Conservation (phyloP, 768 basidiomycete genomes). For the Roridomyces roridus region DNA sequence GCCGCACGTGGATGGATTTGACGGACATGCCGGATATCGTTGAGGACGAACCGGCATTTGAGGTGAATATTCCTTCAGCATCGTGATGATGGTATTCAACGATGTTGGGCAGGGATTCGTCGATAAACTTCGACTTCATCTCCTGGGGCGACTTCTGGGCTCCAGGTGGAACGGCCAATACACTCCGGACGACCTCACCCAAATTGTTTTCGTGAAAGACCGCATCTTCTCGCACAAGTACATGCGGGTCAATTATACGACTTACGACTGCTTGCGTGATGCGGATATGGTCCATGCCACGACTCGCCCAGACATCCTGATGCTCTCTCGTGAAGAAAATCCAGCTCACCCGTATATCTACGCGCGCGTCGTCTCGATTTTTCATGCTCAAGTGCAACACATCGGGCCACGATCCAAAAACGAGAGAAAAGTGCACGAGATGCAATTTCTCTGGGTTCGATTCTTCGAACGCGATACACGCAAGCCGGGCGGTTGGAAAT, state of each 20-base stretch:
- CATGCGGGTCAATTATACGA: slow-evolving; percentile 34
- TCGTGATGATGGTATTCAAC: too few relatives aligned
- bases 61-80: not conserved
- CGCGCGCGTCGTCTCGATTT: slow-evolving; percentile 27
- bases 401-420: not conserved
- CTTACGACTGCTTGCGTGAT: slow-evolving; percentile 33
- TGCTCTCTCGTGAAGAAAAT: slow-evolving; percentile 27
- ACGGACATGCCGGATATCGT: not conserved
- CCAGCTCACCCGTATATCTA: not conserved
- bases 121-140: slow-evolving; percentile 25
- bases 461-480: not conserved
- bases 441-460: slow-evolving; percentile 4
- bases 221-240: slow-evolving; percentile 33
- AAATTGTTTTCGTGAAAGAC: slow-evolving; percentile 24
- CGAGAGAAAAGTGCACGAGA: not conserved
- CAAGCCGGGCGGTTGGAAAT: not conserved
- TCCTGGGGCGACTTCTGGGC: slow-evolving; percentile 15
- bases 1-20: not conserved
- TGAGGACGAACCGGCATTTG: not conserved
- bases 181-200: slow-evolving; percentile 2
- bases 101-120: slow-evolving; percentile 25
- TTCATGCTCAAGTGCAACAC: slow-evolving; percentile 30
- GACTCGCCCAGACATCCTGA: slow-evolving; percentile 40
- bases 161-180: slow-evolving; percentile 14
- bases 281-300: slow-evolving; percentile 36